Percentiles rank a stretch among this genome's conserved stretches.
Conservation (phyloP, 2,329 filamentous ascomycete species). For the Hyphodiscus sp. region DNA sequence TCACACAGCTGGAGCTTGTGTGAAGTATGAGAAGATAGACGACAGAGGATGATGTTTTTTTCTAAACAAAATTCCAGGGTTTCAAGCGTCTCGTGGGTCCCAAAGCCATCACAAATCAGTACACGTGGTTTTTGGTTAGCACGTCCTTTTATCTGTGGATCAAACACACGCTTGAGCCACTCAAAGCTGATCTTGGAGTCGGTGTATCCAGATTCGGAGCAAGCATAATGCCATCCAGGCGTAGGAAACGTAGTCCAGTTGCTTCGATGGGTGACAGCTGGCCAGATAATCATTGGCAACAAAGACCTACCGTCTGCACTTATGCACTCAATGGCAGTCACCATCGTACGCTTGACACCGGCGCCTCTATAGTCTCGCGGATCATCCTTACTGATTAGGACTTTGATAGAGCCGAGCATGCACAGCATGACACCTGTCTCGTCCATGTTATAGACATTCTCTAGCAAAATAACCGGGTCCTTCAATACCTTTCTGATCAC, state of each 20-base stretch:
- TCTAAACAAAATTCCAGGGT: no score
- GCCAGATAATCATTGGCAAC: conserved; percentile 23
- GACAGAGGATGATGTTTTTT: not conserved
- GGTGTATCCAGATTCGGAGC: conserved; percentile 14
- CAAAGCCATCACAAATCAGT: no score
- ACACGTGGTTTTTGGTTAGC: conserved; percentile 22
- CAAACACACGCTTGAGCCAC: conserved; percentile 14
- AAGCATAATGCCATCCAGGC: conserved; percentile 25
- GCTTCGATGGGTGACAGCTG: conserved; percentile 20
- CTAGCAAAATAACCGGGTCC: no score
- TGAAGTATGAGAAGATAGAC: not conserved
- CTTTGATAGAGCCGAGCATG: conserved; percentile 24
- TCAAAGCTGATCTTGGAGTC: conserved; percentile 1
- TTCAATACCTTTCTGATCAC: no score
- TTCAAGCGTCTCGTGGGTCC: no score
- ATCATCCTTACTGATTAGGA: conserved; percentile 25
- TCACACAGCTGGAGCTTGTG: conserved; percentile 20
- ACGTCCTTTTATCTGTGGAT: conserved; percentile 26
- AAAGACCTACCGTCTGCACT: conserved; percentile 20
- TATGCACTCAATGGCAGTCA: conserved; percentile 2
- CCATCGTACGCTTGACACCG: conserved; percentile 20
- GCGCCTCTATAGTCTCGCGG: conserved; percentile 20
- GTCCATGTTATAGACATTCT: conserved; percentile 12
- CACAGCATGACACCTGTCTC: conserved; percentile 20
- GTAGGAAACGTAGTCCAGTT: conserved; percentile 24